Evolutionary conservation across 1,284 basidiomycete genomes (phyloP).

Genomic region (Ganoderma resinaceum): DNA sequence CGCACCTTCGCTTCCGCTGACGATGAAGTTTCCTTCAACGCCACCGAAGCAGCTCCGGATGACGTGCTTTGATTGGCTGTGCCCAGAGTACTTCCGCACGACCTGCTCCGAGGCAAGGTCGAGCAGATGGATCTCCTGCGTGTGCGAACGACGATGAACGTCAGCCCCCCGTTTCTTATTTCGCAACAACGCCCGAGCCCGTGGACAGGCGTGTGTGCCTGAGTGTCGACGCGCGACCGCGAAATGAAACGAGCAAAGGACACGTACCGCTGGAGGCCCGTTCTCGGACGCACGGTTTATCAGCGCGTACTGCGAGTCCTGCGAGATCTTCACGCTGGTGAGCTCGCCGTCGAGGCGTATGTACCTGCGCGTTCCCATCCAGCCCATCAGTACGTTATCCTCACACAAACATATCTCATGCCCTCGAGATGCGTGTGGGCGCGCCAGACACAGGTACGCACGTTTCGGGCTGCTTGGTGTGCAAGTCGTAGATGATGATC

Average conservation of each 20-base stretch:
- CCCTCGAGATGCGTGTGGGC: not conserved
- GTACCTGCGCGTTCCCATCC: conserved; percentile 51
- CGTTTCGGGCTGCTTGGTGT: conserved; percentile 68
- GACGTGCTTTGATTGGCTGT: conserved; percentile 82
- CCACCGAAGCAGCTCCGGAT: conserved; percentile 96
- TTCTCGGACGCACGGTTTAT: conserved; percentile 81
- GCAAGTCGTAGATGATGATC: conserved; percentile 80
- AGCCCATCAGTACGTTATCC: conserved; percentile 12
- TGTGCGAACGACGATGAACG: conserved; percentile 42
- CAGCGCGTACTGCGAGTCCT: conserved; percentile 87
- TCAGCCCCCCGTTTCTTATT: conserved; percentile 26
- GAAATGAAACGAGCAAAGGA: not conserved
- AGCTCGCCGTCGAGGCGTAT: conserved; percentile 78
- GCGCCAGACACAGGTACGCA: conserved; percentile 47
- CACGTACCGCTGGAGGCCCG: conserved; percentile 50
- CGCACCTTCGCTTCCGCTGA: conserved; percentile 94
- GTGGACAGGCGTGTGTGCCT: conserved; percentile 10
- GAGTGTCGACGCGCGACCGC: conserved; percentile 7
- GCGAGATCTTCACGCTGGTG: conserved; percentile 88
- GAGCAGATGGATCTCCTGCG: conserved; percentile 89
- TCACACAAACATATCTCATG: conserved; percentile 1
- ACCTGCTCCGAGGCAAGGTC: conserved; percentile 76
- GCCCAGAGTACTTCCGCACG: conserved; percentile 83
- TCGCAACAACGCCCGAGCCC: not conserved
- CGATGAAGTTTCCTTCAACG: conserved; percentile 87